Evolutionary conservation across 148 eudicot genomes (phyloP), one percentile per base, ranked within the genome.

Genomic region (Silene latifolia): DNA sequence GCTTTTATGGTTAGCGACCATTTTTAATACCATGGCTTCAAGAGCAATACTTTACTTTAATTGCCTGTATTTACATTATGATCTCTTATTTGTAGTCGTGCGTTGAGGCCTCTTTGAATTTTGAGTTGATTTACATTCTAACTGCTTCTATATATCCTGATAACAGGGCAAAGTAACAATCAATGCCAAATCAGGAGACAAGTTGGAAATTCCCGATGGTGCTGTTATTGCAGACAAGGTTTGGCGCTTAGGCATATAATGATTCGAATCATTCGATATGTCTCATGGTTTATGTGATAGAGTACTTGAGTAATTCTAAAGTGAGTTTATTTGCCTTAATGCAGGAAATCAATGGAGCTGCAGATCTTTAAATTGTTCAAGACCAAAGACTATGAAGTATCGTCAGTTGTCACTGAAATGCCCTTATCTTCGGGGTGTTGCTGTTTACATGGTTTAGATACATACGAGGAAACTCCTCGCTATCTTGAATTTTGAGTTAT

Each of bases 151-250:
- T 21, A 2, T 59, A 19, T 59, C 24, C 21, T 19, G 23, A 59
- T 8, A 19, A 59, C 63, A 59, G 63, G 63, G 63, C 23, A 59
- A 59, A 59, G 63, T 59, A 59, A 59, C 24, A n/a, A 21, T 59
- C 63, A n/a, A 59, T 59, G 21, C 63, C 63, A 59, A 59, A 59
- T 19, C 24, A 18, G 63, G 63, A 59, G 63, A 59, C 21, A 21
- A 59, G 63, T 21, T 59, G 24, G 63, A 59, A 59, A 59, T 59
- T 59, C 63, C 63, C 3, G 63, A 59, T 20, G 63, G 63, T 21
- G 63, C 63, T 7, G 63, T 59, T 59, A 59, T 59, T 59, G 24
- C 24, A 21, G 23, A 59, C 63, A 59, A 59, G 21, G 63, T 59
- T 17, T 8, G 63, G 7, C 63, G 8, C 62, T 2, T 58, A 9